These are phyloP conservation scores for Botrytis tulipae DNA, from an alignment of 2,329 filamentous ascomycete species.

Conservation along the genomic window DNA sequence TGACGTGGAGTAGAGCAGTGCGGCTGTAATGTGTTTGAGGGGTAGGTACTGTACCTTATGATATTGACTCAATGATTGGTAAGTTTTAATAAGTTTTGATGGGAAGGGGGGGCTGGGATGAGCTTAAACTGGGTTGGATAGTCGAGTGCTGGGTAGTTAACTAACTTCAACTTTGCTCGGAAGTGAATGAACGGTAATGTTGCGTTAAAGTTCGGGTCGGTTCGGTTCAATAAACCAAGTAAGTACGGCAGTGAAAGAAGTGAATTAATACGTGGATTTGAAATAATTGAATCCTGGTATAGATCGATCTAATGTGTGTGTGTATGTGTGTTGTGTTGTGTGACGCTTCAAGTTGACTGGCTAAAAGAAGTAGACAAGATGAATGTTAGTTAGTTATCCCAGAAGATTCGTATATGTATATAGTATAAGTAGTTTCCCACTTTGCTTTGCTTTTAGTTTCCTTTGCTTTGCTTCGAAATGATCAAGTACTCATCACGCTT, in stretches of 20 bases:
- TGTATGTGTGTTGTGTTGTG: background rate
- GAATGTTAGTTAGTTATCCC: background rate
- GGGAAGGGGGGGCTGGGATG: conserved; percentile 7
- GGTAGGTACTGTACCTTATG: background rate
- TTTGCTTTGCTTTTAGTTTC: background rate
- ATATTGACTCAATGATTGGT: conserved; percentile 1
- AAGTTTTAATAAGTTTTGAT: background rate
- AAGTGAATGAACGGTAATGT: background rate
- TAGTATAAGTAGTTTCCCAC: conserved; percentile 8
- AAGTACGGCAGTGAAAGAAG: background rate
- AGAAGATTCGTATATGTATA: background rate
- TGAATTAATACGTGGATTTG: background rate
- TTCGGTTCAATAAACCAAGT: background rate
- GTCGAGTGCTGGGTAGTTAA: background rate
- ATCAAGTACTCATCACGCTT: background rate
- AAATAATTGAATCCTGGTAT: background rate
- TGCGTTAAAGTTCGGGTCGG: background rate
- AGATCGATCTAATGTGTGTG: background rate
- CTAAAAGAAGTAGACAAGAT: background rate
- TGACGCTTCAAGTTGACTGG: background rate
- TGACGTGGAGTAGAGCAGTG: conserved; percentile 8
- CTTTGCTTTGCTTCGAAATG: background rate
- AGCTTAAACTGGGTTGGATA: background rate
- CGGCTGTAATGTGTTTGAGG: conserved; percentile 6
- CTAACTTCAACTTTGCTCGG: background rate